A percentile compares a stretch with the other conserved stretches of the same genome.
phyloP scores from a whole-genome alignment of 1,139 yeast genomes.

The Yamadazyma atlantica region DNA sequence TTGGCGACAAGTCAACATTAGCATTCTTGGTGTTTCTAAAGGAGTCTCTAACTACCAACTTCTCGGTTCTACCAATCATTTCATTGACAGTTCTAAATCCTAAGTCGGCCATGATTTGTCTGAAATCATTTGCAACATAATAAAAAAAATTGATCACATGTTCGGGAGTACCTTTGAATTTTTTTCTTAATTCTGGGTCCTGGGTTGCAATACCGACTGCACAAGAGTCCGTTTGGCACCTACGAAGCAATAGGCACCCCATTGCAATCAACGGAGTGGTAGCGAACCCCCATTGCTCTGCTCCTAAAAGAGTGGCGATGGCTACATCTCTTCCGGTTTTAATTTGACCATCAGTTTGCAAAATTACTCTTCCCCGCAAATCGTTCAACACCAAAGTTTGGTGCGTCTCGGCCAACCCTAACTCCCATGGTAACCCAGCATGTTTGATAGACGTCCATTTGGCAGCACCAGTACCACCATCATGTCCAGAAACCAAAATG shows the following conservation, averaged over 20 bases:
- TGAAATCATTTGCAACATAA: slow-evolving; percentile 88
- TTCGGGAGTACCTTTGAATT: slow-evolving; percentile 96
- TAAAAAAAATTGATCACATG: slow-evolving; percentile 97
- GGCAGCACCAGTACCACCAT: slow-evolving; percentile 99
- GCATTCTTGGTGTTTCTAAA: slow-evolving; percentile 86
- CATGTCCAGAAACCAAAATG: slow-evolving; percentile 93
- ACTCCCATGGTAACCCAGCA: slow-evolving; percentile 98
- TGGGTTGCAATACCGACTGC: slow-evolving; percentile 99
- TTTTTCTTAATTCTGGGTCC: slow-evolving; percentile 89
- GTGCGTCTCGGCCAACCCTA: slow-evolving; percentile 97
- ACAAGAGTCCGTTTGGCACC: slow-evolving; percentile 80
- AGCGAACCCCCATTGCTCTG: slow-evolving; percentile 98
- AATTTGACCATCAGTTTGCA: slow-evolving; percentile 96
- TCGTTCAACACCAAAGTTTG: slow-evolving; percentile 96
- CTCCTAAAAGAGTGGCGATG: slow-evolving; percentile 92
- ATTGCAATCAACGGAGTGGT: slow-evolving; percentile 95
- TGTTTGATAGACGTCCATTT: slow-evolving; percentile 95
- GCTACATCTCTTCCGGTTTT: slow-evolving; percentile 97
- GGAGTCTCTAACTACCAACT: slow-evolving; percentile 80
- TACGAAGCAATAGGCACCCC: slow-evolving; percentile 97
- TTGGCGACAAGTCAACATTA: slow-evolving; percentile 86
- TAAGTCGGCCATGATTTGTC: slow-evolving; percentile 88
- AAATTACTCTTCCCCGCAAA: slow-evolving; percentile 89
- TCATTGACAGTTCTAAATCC: slow-evolving; percentile 96
- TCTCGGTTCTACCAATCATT: slow-evolving; percentile 97